These are phyloP conservation scores for Psilocybe azurescens DNA, from an alignment of 768 basidiomycete species.

Conservation along the genomic window DNA sequence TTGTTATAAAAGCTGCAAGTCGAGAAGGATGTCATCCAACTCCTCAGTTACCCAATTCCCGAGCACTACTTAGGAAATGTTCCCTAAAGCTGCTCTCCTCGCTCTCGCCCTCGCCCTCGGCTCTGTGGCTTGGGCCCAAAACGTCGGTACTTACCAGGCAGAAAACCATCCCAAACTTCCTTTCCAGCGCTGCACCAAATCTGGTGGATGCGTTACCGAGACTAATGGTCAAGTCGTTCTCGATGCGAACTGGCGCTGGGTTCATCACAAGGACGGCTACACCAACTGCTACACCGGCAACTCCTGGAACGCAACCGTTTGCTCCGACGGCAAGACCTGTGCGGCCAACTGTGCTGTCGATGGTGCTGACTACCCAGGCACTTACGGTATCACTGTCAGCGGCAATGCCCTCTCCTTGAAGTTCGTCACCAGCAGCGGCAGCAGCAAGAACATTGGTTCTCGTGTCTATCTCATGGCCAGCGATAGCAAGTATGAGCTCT, in stretches of 20 bases:
- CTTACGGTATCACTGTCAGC: conserved; percentile 14
- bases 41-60: background rate
- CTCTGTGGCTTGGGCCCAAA: conserved; percentile 5
- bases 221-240: conserved; percentile 10
- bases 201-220: conserved; percentile 9
- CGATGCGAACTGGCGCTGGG: conserved; percentile 17
- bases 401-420: conserved; percentile 14
- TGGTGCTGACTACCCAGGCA: conserved; percentile 14
- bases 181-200: conserved; percentile 16
- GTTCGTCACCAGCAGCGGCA: conserved; percentile 8
- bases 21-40: background rate
- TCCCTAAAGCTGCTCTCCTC: conserved; percentile 13
- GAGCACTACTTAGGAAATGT: conserved; percentile 1
- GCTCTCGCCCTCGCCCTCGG: conserved; percentile 7
- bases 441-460: conserved; percentile 10
- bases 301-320: conserved; percentile 10
- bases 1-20: background rate
- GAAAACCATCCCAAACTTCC: conserved; percentile 13
- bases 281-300: conserved; percentile 17
- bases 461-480: conserved; percentile 16
- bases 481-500: conserved; percentile 13
- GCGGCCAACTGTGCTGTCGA: conserved; percentile 16
- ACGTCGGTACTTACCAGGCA: conserved; percentile 4
- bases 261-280: conserved; percentile 12
- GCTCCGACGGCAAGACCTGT: conserved; percentile 8